Percentiles rank a stretch among this genome's conserved stretches.
These are phyloP conservation scores for Trichomonas gallinae DNA, from an alignment of 208 protist genomes.

Conservation along the genomic window DNA sequence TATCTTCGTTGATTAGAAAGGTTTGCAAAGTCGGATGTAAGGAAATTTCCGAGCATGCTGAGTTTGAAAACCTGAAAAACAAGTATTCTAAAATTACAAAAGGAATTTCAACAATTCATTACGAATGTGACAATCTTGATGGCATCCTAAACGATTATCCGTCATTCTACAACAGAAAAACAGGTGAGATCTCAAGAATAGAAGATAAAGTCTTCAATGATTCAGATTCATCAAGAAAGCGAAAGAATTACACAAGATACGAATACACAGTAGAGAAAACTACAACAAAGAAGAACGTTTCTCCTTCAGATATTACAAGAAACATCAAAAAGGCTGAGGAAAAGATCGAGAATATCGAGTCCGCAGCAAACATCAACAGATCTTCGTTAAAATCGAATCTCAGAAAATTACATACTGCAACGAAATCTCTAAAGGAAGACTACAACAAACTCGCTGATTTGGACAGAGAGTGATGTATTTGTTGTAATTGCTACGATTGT, in stretches of 20 bases:
- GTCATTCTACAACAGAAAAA: background rate
- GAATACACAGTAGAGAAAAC: background rate
- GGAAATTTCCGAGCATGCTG: background rate
- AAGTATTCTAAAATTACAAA: background rate
- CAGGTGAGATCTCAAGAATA: background rate
- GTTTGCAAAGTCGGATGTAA: background rate
- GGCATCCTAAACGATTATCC: background rate
- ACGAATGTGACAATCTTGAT: background rate
- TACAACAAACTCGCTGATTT: background rate
- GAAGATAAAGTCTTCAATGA: background rate
- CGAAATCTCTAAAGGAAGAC: background rate
- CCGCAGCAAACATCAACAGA: background rate
- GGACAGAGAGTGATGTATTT: no score
- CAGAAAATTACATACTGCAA: background rate
- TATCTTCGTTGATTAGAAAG: background rate
- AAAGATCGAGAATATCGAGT: background rate
- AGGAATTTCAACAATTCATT: background rate
- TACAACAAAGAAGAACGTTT: background rate
- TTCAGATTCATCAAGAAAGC: background rate
- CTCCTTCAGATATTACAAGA: background rate
- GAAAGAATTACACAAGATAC: background rate
- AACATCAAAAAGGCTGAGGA: background rate
- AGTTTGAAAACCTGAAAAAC: background rate
- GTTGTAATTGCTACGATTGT: no score
- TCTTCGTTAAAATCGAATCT: background rate